phyloP scores from a whole-genome alignment of 164 flowering plant species.

The Kalanchoe fedtschenkoi region DNA sequence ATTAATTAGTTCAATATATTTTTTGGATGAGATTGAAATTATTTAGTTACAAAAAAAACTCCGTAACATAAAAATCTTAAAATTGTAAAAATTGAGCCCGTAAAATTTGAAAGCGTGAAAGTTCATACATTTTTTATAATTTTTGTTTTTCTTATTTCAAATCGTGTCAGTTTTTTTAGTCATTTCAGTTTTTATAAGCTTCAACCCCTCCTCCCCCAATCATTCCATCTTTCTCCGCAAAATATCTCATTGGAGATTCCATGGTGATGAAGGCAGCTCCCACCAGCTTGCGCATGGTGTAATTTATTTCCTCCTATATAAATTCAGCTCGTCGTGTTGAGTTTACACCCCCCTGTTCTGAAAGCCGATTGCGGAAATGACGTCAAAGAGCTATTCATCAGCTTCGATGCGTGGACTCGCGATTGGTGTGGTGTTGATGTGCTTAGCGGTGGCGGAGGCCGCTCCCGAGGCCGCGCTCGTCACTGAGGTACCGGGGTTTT shows the following conservation, averaged over 20 bases:
- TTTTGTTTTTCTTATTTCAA: too few species aligned
- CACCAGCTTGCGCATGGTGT: neutral
- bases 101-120: too few species aligned
- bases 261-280: neutral
- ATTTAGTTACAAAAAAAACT: too few species aligned
- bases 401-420: neutral
- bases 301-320: neutral
- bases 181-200: neutral
- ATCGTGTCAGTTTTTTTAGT: neutral
- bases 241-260: conserved; percentile 3
- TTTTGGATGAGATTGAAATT: too few species aligned
- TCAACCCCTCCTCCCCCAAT: neutral
- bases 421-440: neutral
- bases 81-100: too few species aligned
- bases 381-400: neutral
- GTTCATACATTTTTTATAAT: too few species aligned
- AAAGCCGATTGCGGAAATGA: neutral
- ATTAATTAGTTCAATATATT: too few species aligned
- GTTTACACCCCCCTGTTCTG: neutral
- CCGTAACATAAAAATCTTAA: too few species aligned
- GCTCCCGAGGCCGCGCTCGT: conserved; percentile 54
- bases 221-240: conserved; percentile 1
- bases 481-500: conserved; percentile 66
- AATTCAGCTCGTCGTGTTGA: neutral
- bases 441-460: conserved; percentile 16